Evolutionary conservation across 768 basidiomycete genomes (phyloP).

Genomic region (Dentipellis fragilis): DNA sequence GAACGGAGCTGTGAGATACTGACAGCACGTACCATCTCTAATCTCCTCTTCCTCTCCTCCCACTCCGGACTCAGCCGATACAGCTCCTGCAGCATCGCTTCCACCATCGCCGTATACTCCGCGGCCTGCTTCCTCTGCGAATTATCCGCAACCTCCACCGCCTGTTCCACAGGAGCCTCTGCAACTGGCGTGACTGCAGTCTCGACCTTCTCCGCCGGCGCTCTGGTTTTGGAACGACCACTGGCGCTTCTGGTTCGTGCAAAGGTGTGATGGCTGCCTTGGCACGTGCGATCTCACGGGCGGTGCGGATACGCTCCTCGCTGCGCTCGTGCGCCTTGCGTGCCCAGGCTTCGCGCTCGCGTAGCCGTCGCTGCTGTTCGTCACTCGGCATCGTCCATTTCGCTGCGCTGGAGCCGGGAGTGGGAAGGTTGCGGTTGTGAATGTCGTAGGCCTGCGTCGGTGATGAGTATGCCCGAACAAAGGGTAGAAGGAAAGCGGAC

Average conservation of each 20-base stretch:
- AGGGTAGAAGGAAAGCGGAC: neutral
- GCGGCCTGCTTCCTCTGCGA: constrained; percentile 1
- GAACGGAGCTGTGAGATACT: neutral
- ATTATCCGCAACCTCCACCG: neutral
- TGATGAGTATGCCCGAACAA: neutral
- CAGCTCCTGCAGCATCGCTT: constrained; percentile 12
- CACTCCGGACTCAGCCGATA: constrained; percentile 12
- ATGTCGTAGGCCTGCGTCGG: constrained; percentile 1
- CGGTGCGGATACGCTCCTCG: neutral
- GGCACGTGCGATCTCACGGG: neutral
- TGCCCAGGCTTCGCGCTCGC: constrained; percentile 2
- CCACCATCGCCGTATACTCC: constrained; percentile 10
- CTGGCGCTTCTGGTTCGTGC: neutral
- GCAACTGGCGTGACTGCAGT: neutral
- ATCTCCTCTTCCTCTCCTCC: constrained; percentile 11
- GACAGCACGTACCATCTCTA: constrained; percentile 8
- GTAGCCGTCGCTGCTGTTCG: neutral
- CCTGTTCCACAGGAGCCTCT: neutral
- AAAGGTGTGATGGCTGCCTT: neutral
- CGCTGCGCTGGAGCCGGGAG: neutral
- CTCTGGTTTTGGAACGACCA: neutral
- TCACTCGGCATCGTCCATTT: neutral
- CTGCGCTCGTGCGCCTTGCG: neutral
- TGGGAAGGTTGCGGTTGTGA: neutral
- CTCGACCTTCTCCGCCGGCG: neutral